Base-by-base conservation (phyloP, 2,329 filamentous ascomycete genomes). In the Sclerotinia borealis region DNA sequence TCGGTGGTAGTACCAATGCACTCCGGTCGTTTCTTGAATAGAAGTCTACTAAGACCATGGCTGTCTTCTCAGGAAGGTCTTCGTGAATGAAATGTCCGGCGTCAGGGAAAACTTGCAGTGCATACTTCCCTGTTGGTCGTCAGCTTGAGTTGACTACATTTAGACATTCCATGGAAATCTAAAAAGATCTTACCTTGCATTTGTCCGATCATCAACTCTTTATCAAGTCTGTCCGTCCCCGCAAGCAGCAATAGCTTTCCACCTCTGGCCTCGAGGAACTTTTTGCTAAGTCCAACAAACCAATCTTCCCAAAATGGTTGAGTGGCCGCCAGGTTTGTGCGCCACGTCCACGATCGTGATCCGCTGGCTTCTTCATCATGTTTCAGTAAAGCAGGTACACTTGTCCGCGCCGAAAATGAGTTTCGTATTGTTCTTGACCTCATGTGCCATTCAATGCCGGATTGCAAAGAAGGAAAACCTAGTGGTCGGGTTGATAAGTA, bases 61-160 rank as follows among this genome's bases (percentile, higher is more conserved):
- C 95, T 49, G 90, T 96, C 79, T 93, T 96, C 72, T 92, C 90
- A 0, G 95, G 93, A 56, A 93, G 83, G 75, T 99, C 95, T 76
- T 99, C 95, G 68, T 99, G 95, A 63, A 99, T 86, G 72, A 99
- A 99, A 75, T 99, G 95, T 0, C 95, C 95, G 1, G 95, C 92
- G 74, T 96, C 91, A 0, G 95, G 93, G 71, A 98, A 90, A 8
- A 99, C 93, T 70, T 96, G 91, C 51, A 99, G 80, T 63, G 96
- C 92, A 74, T 98, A 99, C 81, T 98, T 98, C 6, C 93, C 89
- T 86, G 66, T 56, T 31, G 29, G 64, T 29, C 65, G 64, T 70
- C 48, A 67, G 51, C 22, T n/a, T 25, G 15, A 34, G 22, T 19
- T 19, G 25, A 10, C 31, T 25, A 36, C 22, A 13, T 48, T n/a